Conservation (phyloP, 1,284 basidiomycete genomes). For the Xerocomus amazonicus region DNA sequence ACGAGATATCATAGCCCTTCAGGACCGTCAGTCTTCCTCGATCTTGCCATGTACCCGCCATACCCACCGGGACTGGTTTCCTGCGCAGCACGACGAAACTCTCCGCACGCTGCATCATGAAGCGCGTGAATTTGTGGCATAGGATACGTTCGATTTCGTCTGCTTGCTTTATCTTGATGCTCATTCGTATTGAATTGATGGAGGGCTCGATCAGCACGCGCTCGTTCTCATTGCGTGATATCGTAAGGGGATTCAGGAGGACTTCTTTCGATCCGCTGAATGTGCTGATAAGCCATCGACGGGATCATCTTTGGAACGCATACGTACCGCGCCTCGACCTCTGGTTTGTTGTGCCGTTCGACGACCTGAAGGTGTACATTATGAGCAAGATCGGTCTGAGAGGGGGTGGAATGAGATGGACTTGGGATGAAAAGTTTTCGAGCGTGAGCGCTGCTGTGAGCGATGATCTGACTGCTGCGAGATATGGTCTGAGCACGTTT, state of each 20-base stretch:
- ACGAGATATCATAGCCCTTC: slow-evolving; percentile 97
- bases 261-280: slow-evolving; percentile 88
- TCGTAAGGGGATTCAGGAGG: slow-evolving; percentile 86
- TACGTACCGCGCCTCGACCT: slow-evolving; percentile 80
- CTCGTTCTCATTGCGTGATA: slow-evolving; percentile 96
- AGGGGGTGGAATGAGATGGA: slow-evolving; percentile 31
- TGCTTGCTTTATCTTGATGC: slow-evolving; percentile 98
- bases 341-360: slow-evolving; percentile 95
- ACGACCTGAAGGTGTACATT: slow-evolving; percentile 60
- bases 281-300: slow-evolving; percentile 7
- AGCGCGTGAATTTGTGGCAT: slow-evolving; percentile 98
- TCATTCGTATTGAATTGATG: slow-evolving; percentile 94
- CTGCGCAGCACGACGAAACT: slow-evolving; percentile 94
- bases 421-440: slow-evolving; percentile 97
- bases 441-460: slow-evolving; percentile 96
- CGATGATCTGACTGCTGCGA: slow-evolving; percentile 92
- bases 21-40: slow-evolving; percentile 4
- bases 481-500: slow-evolving; percentile 88
- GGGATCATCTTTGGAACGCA: background rate
- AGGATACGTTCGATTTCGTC: slow-evolving; percentile 98
- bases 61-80: slow-evolving; percentile 82
- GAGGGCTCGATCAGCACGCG: slow-evolving; percentile 95
- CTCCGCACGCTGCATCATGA: slow-evolving; percentile 99
- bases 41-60: slow-evolving; percentile 9
- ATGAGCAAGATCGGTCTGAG: slow-evolving; percentile 9